Conservation (phyloP, 441 rosid species). For the Capsella rubella region DNA sequence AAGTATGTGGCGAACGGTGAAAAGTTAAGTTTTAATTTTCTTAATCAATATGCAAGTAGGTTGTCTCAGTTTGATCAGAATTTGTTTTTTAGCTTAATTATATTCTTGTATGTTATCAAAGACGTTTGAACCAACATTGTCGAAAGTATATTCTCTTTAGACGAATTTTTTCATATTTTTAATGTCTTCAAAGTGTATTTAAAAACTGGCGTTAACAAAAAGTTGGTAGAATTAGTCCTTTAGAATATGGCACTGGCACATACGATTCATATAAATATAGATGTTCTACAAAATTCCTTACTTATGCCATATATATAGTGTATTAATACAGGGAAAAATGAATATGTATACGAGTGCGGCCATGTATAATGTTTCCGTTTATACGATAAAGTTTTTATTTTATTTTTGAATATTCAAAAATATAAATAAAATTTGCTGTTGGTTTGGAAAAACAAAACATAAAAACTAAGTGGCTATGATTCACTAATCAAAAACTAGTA, state of each 20-base stretch:
- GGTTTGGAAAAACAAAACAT: not conserved
- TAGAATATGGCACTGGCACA: not conserved
- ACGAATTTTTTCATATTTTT: not conserved
- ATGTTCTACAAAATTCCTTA: not conserved
- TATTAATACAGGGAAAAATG: not conserved
- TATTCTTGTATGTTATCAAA: not conserved
- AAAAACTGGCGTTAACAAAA: not conserved
- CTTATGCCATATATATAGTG: not conserved
- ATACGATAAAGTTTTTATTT: not conserved
- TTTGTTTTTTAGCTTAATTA: not conserved
- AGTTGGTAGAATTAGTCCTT: not conserved
- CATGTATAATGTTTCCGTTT: not conserved
- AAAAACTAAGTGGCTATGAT: not conserved
- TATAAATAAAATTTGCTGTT: not conserved
- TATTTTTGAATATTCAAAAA: not conserved
- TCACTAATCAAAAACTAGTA: not conserved
- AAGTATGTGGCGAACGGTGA: not conserved
- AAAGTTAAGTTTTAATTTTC: not conserved
- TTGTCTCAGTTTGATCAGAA: constrained; percentile 1
- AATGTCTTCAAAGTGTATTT: not conserved
- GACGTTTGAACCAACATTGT: not conserved
- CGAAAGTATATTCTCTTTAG: not conserved
- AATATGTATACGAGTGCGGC: not conserved
- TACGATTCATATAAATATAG: not conserved
- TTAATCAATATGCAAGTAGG: not conserved